These are phyloP conservation scores for Colletotrichum melonis DNA, from an alignment of 2,329 filamentous ascomycete genomes.

Conservation along the genomic window DNA sequence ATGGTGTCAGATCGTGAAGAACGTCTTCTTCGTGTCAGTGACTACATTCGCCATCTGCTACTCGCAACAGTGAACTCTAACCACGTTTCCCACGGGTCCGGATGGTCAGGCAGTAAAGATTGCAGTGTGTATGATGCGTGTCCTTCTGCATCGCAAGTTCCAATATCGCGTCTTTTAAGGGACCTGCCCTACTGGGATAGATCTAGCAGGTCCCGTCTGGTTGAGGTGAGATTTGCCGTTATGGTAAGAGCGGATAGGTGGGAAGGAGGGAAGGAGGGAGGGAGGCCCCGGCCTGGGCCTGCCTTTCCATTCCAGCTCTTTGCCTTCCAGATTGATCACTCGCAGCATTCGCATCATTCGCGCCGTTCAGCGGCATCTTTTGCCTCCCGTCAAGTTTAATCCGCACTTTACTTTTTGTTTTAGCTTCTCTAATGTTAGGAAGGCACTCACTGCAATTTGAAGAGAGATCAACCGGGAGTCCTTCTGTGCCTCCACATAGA, in stretches of 20 bases:
- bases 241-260: background rate
- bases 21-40: background rate
- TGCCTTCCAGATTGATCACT: background rate
- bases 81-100: background rate
- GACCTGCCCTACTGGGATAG: conserved; percentile 1
- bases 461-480: background rate
- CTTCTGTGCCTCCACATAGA: background rate
- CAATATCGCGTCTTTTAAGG: conserved; percentile 13
- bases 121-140: background rate
- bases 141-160: background rate
- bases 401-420: background rate
- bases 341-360: background rate
- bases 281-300: background rate
- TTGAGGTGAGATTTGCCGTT: background rate
- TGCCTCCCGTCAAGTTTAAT: background rate
- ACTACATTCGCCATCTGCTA: conserved; percentile 17
- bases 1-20: conserved; percentile 5
- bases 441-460: background rate
- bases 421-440: background rate
- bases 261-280: background rate
- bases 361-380: background rate
- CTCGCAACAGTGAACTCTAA: conserved; percentile 19
- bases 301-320: background rate
- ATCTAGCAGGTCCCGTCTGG: background rate
- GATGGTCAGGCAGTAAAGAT: background rate